Evolutionary conservation across 108 stramenopile genomes (phyloP), one percentile per base, ranked within the genome.

Genomic region (Nitzschia sp.): DNA sequence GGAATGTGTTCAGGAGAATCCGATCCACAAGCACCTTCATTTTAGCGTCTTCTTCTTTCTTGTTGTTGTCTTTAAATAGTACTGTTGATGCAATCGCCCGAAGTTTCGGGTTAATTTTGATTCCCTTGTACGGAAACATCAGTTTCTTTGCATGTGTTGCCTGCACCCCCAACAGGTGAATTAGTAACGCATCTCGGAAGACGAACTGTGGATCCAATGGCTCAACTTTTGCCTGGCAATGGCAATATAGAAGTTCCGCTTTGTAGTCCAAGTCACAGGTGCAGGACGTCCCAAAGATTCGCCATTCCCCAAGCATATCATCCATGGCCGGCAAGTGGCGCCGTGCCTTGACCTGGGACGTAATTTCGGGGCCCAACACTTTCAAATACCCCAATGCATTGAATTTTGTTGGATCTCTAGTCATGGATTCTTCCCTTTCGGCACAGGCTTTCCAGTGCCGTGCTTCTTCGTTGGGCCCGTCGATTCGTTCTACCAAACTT

Each of bases 141-240:
- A 76, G 86, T 53, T 69, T 64, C 35, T 41, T 78, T 36, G 77
- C 69, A 15, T 71, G 28, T 44, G 67, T 32, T 23, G 56, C 34
- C 74, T 88, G 81, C 66, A 78, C 73, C 52, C 82, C 58, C 36
- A 88, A 32, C 41, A 92, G 74, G 53, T 74, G 54, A 31, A 67
- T 27, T 26, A 93, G 59, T 13, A 93, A 53, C 16, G 85, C 78
- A 76, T 90, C 89, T 9, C 92, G 85, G 58, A 83, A 93, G 0
- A 34, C 25, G 66, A 85, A 87, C 1, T 72, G 31, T 33, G 87
- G 80, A 63, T 93, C 92, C 3, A 85, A 54, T 1, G 79, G 61
- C 70, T 88, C 88, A 19, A 77, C 62, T 33, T 83, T 87, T 30
- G 86, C 89, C 21, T 78, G 75, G 54, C 92, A 93, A 31, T 90